Evolutionary conservation across 2,329 filamentous ascomycete genomes (phyloP), one percentile per base, ranked within the genome.

Genomic region (Stagonosporopsis chrysanthemi): DNA sequence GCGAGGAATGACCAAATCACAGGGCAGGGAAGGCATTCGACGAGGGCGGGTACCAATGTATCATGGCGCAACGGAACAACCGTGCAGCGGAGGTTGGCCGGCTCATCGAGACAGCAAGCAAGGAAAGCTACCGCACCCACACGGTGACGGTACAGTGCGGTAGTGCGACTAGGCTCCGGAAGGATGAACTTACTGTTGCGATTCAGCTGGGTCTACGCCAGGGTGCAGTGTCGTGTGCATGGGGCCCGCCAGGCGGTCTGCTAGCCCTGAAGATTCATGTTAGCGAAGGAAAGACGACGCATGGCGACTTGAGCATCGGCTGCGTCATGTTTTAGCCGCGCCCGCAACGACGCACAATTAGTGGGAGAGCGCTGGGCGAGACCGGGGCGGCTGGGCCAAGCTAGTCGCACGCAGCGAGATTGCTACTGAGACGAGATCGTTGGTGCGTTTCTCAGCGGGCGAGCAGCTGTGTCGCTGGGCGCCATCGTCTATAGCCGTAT

Each of bases 41-140:
- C 65, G 49, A 63, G 66, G 65, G 73, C 73, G 72, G 72, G 73
- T 75, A 65, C 64, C 61, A 52, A 72, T 72, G 74, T 75, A 75
- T 71, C 73, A 75, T 76, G 73, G 74, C 73, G 74, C 74, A 75
- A 75, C 70, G 69, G 68, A 71, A 69, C 56, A 72, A 72, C 71
- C 69, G 73, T 75, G 74, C 73, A 66, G 73, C 62, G 65, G 64
- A 71, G 60, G 66, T 61, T 65, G 67, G 66, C 63, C 61, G 66
- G 69, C 62, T 63, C 60, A 60, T 65, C 55, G 61, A 68, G 58
- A 63, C 61, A 60, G 57, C 59, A 63, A 49, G 65, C 62, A 65
- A 67, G 66, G 68, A 61, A 59, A 67, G 61, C 60, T 59, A 63
- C 50, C 53, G 61, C 60, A 57, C 49, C 55, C 52, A 64, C 65